Conservation (phyloP, 1,139 yeast genomes). For the Debaryomycetaceae sp. region DNA sequence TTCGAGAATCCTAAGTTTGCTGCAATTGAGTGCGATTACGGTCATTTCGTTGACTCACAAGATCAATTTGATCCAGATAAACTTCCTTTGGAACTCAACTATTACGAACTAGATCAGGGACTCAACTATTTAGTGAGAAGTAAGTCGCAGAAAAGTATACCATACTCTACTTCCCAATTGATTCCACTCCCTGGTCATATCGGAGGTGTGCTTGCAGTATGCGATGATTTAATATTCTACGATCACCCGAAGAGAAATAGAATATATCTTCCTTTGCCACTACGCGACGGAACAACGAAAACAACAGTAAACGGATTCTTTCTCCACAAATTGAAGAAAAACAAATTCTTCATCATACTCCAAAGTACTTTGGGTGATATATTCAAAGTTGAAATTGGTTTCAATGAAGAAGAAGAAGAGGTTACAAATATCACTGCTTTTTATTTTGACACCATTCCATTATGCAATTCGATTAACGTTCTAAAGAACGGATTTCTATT, state of each 20-base stretch:
- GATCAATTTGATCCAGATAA: slow-evolving; percentile 15
- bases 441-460: slow-evolving; percentile 76
- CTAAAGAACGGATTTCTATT: slow-evolving; percentile 75
- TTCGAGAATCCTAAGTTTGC: slow-evolving; percentile 84
- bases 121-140: slow-evolving; percentile 64
- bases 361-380: slow-evolving; percentile 76
- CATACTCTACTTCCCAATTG: slow-evolving; percentile 26
- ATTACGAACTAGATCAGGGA: slow-evolving; percentile 84
- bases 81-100: slow-evolving; percentile 38
- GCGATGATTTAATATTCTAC: slow-evolving; percentile 27
- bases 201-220: slow-evolving; percentile 40
- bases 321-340: slow-evolving; percentile 59
- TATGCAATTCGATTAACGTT: slow-evolving; percentile 52
- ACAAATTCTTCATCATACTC: slow-evolving; percentile 63
- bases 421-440: slow-evolving; percentile 33
- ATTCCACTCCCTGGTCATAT: slow-evolving; percentile 32
- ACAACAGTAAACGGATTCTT: slow-evolving; percentile 52
- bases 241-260: slow-evolving; percentile 13
- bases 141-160: slow-evolving; percentile 40
- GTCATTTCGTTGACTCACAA: slow-evolving; percentile 9
- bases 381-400: slow-evolving; percentile 60
- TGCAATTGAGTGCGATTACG: slow-evolving; percentile 66
- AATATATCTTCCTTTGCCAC: slow-evolving; percentile 41
- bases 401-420: slow-evolving; percentile 32
- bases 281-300: slow-evolving; percentile 25